Conservation (phyloP, 495 filamentous ascomycete genomes). For the Ramalina intermedia region DNA sequence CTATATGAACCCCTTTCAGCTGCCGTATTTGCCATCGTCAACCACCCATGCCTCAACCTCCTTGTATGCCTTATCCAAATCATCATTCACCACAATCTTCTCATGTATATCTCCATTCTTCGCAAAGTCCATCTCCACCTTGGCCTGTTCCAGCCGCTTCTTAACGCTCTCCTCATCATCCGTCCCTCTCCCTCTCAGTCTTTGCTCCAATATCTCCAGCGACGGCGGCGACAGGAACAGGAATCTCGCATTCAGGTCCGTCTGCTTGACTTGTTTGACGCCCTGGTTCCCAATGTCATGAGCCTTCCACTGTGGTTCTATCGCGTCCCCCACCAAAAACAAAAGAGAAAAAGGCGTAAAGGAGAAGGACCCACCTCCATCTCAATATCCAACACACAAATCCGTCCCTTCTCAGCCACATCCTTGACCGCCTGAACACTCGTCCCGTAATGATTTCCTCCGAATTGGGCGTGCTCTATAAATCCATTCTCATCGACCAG, state of each 20-base stretch:
- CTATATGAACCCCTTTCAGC: conserved; percentile 3
- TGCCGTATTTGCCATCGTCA: conserved; percentile 30
- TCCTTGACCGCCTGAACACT: conserved; percentile 60
- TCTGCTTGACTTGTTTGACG: conserved; percentile 82
- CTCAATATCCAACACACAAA: conserved; percentile 61
- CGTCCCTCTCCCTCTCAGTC: conserved; percentile 69
- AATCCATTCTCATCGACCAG: conserved; percentile 59
- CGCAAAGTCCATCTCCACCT: conserved; percentile 68
- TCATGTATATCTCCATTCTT: conserved; percentile 64
- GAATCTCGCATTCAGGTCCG: conserved; percentile 63
- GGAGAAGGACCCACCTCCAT: conserved; percentile 48
- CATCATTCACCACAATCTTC: conserved; percentile 76
- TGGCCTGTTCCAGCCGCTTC: conserved; percentile 65
- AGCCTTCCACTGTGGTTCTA: background rate
- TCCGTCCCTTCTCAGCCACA: conserved; percentile 41
- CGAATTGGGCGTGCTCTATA: conserved; percentile 79
- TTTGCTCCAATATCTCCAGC: conserved; percentile 55
- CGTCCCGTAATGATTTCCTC: conserved; percentile 82
- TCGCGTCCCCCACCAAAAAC: background rate
- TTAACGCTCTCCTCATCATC: conserved; percentile 65
- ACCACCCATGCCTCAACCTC: conserved; percentile 59
- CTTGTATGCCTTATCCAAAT: conserved; percentile 68
- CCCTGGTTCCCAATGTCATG: conserved; percentile 34
- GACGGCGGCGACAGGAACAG: conserved; percentile 75
- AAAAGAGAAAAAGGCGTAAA: background rate